Conservation (phyloP, 768 basidiomycete species). For the Hericium coralloides region DNA sequence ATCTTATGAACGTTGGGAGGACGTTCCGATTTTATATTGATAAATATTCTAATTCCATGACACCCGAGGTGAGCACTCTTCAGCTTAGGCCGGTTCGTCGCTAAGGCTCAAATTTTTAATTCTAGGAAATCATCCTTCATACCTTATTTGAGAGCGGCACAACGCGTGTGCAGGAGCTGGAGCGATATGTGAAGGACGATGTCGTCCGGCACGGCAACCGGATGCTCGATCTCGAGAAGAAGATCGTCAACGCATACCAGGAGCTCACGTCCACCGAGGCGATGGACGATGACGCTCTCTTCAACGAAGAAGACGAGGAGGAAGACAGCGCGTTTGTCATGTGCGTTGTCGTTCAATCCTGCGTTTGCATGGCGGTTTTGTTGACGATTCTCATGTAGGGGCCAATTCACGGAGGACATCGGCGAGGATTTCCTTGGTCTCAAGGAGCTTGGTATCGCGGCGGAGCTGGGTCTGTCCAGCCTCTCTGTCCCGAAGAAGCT, state of each 20-base stretch:
- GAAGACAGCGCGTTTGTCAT: slow-evolving; percentile 59
- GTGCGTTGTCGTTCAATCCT: slow-evolving; percentile 27
- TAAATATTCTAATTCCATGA: slow-evolving; percentile 73
- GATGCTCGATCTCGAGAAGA: slow-evolving; percentile 75
- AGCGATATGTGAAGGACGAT: slow-evolving; percentile 84
- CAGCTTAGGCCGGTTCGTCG: not conserved
- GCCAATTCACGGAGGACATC: slow-evolving; percentile 79
- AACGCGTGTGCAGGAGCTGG: slow-evolving; percentile 68
- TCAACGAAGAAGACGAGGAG: slow-evolving; percentile 44
- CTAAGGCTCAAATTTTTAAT: not conserved
- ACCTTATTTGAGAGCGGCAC: slow-evolving; percentile 86
- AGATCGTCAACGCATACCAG: slow-evolving; percentile 73
- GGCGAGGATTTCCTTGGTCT: slow-evolving; percentile 94
- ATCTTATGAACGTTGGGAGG: slow-evolving; percentile 76
- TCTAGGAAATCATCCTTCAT: slow-evolving; percentile 89
- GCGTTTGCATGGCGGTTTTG: not conserved
- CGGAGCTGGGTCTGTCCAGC: slow-evolving; percentile 71
- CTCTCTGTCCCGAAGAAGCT: slow-evolving; percentile 73
- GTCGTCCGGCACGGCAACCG: slow-evolving; percentile 74
- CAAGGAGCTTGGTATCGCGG: slow-evolving; percentile 79
- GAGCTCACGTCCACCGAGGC: slow-evolving; percentile 47
- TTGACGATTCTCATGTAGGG: slow-evolving; percentile 31
- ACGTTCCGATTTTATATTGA: slow-evolving; percentile 79
- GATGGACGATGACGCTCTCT: slow-evolving; percentile 54
- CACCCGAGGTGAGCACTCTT: slow-evolving; percentile 57